phyloP scores from a whole-genome alignment of 78 protist species.

The Chrysochromulina tobinii region DNA sequence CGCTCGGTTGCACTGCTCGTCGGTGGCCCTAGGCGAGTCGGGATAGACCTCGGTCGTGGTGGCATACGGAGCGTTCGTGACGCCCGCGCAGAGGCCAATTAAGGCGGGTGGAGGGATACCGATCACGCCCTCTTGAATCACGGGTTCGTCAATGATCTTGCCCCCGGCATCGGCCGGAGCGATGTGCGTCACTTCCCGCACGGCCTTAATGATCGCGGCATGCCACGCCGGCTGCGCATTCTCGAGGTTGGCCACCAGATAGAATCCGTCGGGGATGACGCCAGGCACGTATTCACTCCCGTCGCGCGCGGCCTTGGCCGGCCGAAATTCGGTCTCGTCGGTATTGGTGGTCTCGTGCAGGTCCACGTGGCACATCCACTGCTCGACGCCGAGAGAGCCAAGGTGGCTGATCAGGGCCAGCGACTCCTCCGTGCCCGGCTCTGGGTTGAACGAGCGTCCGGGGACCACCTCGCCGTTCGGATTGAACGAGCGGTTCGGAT shows the following conservation, averaged over 20 bases:
- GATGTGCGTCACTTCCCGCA: slow-evolving; percentile 46
- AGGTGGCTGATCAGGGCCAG: neutral
- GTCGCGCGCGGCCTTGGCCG: slow-evolving; percentile 50
- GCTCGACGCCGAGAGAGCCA: neutral
- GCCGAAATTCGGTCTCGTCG: slow-evolving; percentile 43
- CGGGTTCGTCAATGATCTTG: neutral
- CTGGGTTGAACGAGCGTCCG: slow-evolving; percentile 33
- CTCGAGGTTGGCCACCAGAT: slow-evolving; percentile 12
- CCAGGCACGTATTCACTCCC: slow-evolving; percentile 2
- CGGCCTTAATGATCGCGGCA: slow-evolving; percentile 37
- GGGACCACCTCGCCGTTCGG: slow-evolving; percentile 24
- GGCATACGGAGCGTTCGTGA: slow-evolving; percentile 21
- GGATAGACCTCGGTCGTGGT: slow-evolving; percentile 63
- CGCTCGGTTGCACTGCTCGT: slow-evolving; percentile 46
- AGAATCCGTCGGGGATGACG: slow-evolving; percentile 52
- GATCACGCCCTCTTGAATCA: slow-evolving; percentile 30
- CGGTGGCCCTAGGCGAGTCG: neutral
- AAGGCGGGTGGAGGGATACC: neutral
- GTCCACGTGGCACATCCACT: slow-evolving; percentile 29
- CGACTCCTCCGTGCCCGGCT: neutral
- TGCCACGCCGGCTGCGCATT: neutral
- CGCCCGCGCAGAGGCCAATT: slow-evolving; percentile 19
- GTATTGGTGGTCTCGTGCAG: slow-evolving; percentile 55
- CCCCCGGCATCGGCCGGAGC: slow-evolving; percentile 44
- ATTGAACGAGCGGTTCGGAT: slow-evolving; percentile 51